A percentile compares a stretch with the other conserved stretches of the same genome.
phyloP scores from a whole-genome alignment of 768 basidiomycete species.

The Boletus insuetus region DNA sequence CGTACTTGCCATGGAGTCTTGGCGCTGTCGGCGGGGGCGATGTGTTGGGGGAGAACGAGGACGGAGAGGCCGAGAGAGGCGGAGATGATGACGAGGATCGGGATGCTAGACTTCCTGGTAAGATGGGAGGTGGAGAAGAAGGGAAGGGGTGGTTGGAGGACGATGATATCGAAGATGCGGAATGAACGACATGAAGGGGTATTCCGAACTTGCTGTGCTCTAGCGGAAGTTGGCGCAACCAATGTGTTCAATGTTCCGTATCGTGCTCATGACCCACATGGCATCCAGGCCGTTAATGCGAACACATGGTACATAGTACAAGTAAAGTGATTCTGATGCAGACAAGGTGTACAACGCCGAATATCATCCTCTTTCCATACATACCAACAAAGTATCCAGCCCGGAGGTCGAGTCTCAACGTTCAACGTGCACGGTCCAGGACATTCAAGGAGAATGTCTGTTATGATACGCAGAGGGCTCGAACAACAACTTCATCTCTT shows the following conservation, averaged over 20 bases:
- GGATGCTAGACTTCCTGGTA: conserved; percentile 28
- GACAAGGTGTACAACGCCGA: too few species aligned
- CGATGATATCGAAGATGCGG: conserved; percentile 55
- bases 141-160: conserved; percentile 51
- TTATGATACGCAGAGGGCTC: too few species aligned
- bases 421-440: too few species aligned
- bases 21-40: conserved; percentile 21
- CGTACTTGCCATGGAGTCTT: conserved; percentile 45
- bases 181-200: conserved; percentile 7
- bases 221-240: neutral
- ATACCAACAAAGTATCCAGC: too few species aligned
- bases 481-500: neutral
- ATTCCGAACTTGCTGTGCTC: neutral
- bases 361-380: too few species aligned
- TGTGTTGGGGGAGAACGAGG: conserved; percentile 29
- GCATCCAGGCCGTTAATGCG: too few species aligned
- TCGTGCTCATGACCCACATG: too few species aligned
- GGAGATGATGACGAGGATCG: conserved; percentile 31
- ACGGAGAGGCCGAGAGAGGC: conserved; percentile 24
- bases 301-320: too few species aligned
- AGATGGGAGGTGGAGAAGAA: conserved; percentile 27
- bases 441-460: too few species aligned
- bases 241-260: too few species aligned
- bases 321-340: too few species aligned
- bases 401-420: too few species aligned